Conservation (phyloP, 345 rosid species). For the Gossypium rotundifolium region DNA sequence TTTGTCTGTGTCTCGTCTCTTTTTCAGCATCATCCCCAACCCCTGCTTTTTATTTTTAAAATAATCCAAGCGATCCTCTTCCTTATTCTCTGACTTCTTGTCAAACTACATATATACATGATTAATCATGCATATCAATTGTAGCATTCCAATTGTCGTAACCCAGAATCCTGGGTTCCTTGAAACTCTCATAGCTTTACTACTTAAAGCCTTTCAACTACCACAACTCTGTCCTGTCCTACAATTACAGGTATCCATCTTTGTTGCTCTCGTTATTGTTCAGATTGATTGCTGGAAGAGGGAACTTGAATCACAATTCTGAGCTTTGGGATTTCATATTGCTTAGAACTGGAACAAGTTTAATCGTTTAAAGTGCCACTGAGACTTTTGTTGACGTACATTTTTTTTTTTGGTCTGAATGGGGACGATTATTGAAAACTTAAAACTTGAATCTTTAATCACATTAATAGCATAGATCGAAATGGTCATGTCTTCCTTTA, state of each 20-base stretch:
- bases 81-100: background rate
- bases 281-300: background rate
- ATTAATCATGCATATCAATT: background rate
- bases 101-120: background rate
- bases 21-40: background rate
- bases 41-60: background rate
- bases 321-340: constrained; percentile 3
- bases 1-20: background rate
- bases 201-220: background rate
- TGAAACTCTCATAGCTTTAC: background rate
- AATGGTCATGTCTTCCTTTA: background rate
- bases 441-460: background rate
- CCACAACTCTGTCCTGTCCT: background rate
- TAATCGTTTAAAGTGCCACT: background rate
- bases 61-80: background rate
- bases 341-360: background rate
- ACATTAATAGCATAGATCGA: background rate
- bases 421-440: background rate
- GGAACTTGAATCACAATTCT: background rate
- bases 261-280: background rate
- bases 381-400: background rate
- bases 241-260: background rate
- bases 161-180: background rate
- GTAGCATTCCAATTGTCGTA: background rate
- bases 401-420: background rate